phyloP scores from a whole-genome alignment of 1,284 basidiomycete species.

The Tremellales sp. region DNA sequence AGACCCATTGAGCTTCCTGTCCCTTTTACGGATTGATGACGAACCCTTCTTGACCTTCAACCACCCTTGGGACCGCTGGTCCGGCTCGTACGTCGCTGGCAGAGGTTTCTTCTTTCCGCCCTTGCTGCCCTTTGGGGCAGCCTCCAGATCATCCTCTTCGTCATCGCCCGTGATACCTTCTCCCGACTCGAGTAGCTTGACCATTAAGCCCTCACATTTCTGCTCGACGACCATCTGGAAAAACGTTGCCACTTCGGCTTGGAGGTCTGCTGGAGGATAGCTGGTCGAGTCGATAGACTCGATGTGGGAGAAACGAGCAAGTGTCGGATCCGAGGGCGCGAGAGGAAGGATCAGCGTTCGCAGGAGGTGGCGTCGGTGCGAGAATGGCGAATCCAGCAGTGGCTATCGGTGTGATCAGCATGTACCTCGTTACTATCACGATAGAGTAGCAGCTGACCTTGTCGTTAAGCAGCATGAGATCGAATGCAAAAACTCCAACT shows the following conservation, averaged over 20 bases:
- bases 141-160: constrained; percentile 31
- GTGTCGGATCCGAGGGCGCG: constrained; percentile 50
- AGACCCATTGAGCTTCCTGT: constrained; percentile 57
- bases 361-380: constrained; percentile 65
- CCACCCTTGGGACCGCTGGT: constrained; percentile 60
- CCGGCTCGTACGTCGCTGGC: constrained; percentile 85
- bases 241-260: constrained; percentile 66
- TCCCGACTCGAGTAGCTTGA: constrained; percentile 64
- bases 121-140: constrained; percentile 26
- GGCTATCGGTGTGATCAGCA: constrained; percentile 52
- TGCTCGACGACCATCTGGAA: constrained; percentile 75
- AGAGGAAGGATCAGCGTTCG: constrained; percentile 59
- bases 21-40: constrained; percentile 1
- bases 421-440: not conserved
- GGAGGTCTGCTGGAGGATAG: constrained; percentile 47
- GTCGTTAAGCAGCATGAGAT: constrained; percentile 90
- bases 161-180: constrained; percentile 40
- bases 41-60: constrained; percentile 72
- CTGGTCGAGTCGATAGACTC: constrained; percentile 67
- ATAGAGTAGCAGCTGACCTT: constrained; percentile 57
- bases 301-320: constrained; percentile 72
- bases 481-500: constrained; percentile 94
- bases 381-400: constrained; percentile 67
- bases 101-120: constrained; percentile 62
- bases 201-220: constrained; percentile 88